phyloP scores from a whole-genome alignment of 2,329 filamentous ascomycete genomes.

The Aspergillus quadrilineatus region DNA sequence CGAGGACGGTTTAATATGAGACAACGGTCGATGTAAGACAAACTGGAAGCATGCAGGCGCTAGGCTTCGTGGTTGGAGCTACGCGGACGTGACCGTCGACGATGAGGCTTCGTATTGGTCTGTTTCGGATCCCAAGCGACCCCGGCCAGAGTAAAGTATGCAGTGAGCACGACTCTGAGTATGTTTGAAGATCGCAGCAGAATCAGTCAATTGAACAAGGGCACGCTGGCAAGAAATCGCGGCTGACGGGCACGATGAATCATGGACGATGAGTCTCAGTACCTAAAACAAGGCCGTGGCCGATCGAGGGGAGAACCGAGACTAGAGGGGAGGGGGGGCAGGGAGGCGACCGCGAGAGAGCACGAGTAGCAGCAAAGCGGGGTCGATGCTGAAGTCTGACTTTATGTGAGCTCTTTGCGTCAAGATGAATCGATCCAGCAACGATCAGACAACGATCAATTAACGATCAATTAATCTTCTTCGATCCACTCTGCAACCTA shows the following conservation, averaged over 20 bases:
- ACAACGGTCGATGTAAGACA: conserved; percentile 17
- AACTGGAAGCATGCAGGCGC: conserved; percentile 28
- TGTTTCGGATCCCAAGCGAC: conserved; percentile 18
- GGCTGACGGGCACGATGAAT: background rate
- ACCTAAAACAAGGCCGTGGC: conserved; percentile 2
- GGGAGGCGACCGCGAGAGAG: background rate
- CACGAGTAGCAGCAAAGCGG: background rate
- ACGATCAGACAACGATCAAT: no score
- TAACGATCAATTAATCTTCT: background rate
- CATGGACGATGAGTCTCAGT: background rate
- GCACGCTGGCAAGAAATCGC: conserved; percentile 14
- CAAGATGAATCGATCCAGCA: conserved; percentile 7
- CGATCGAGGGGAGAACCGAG: conserved; percentile 4
- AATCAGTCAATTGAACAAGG: background rate
- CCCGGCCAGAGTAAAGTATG: conserved; percentile 3
- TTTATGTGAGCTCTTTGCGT: conserved; percentile 6
- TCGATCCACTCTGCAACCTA: background rate
- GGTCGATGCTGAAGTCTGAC: background rate
- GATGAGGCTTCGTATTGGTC: conserved; percentile 6
- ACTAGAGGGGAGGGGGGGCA: background rate
- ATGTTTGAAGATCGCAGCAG: background rate
- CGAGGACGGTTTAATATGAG: conserved; percentile 30
- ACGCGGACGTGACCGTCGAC: background rate
- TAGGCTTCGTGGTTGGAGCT: conserved; percentile 10
- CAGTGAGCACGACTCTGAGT: conserved; percentile 6